phyloP scores from a whole-genome alignment of 2,329 filamentous ascomycete species.

The Pseudomassariella vexata region DNA sequence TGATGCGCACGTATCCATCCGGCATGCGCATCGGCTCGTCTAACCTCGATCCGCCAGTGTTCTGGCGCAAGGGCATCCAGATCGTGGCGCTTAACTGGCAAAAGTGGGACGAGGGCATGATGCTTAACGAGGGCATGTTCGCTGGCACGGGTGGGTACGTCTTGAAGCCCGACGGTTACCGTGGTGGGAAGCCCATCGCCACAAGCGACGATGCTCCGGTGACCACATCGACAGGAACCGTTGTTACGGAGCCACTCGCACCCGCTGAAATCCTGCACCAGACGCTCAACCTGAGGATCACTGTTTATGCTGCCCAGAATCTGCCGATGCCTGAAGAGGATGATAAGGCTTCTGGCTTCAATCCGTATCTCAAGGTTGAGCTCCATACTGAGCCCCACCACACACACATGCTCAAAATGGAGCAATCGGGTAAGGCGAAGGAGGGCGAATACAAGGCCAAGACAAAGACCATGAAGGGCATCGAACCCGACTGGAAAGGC shows the following conservation, averaged over 20 bases:
- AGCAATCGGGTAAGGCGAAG: conserved; percentile 46
- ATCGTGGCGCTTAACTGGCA: conserved; percentile 95
- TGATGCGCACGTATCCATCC: conserved; percentile 87
- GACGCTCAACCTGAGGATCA: conserved; percentile 64
- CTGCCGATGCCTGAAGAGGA: conserved; percentile 59
- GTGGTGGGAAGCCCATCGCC: conserved; percentile 24
- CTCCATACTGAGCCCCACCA: conserved; percentile 63
- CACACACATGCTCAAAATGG: conserved; percentile 14
- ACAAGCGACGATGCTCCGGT: conserved; percentile 4
- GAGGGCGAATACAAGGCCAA: conserved; percentile 53
- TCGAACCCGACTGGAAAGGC: conserved; percentile 56
- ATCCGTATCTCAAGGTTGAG: conserved; percentile 78
- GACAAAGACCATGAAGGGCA: conserved; percentile 52
- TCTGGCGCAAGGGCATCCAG: conserved; percentile 86
- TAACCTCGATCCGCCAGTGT: conserved; percentile 77
- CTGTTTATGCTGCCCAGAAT: conserved; percentile 70
- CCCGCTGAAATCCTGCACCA: conserved; percentile 39
- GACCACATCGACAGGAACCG: conserved; percentile 18
- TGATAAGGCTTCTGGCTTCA: conserved; percentile 50
- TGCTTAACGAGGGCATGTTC: conserved; percentile 95
- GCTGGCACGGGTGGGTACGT: conserved; percentile 77
- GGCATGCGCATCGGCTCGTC: conserved; percentile 77
- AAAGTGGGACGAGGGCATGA: conserved; percentile 84
- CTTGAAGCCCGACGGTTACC: conserved; percentile 66
- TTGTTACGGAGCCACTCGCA: conserved; percentile 8